Evolutionary conservation across 2,329 filamentous ascomycete genomes (phyloP).

Genomic region (Microcera coccophila): DNA sequence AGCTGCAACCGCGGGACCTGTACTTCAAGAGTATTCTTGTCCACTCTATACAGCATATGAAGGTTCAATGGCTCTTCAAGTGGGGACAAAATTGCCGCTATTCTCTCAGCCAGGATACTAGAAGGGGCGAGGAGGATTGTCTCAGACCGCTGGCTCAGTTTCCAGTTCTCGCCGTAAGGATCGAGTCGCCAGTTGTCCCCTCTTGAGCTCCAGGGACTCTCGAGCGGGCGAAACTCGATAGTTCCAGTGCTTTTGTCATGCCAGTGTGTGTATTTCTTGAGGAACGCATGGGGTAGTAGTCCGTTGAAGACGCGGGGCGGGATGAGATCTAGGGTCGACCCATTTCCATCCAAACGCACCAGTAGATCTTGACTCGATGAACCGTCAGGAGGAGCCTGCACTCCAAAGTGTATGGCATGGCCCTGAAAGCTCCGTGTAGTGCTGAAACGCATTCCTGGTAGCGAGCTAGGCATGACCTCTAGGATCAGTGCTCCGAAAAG

Average conservation of each 20-base stretch:
- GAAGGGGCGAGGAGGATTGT: too few species aligned
- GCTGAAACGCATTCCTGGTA: too few species aligned
- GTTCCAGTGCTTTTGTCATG: constrained; percentile 27
- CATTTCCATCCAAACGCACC: constrained; percentile 25
- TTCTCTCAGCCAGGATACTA: too few species aligned
- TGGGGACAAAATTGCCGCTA: too few species aligned
- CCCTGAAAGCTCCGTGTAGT: too few species aligned
- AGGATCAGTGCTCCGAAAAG: too few species aligned
- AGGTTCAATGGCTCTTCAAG: too few species aligned
- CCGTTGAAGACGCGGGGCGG: constrained; percentile 27
- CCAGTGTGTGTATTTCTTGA: constrained; percentile 46
- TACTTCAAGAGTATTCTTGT: too few species aligned
- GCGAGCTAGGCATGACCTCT: too few species aligned
- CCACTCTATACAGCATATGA: too few species aligned
- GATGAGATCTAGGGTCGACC: constrained; percentile 27
- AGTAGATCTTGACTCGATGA: constrained; percentile 25
- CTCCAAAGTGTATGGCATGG: too few species aligned
- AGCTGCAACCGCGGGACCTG: too few species aligned
- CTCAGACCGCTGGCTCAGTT: background rate
- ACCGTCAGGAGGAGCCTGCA: constrained; percentile 33
- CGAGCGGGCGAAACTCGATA: constrained; percentile 32
- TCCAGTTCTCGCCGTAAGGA: constrained; percentile 18
- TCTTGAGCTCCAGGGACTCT: constrained; percentile 24
- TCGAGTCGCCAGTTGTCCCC: constrained; percentile 18
- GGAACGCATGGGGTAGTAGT: constrained; percentile 34